A percentile compares a stretch with the other conserved stretches of the same genome.
Evolutionary conservation across 257 asterid genomes (phyloP).

Genomic region (Eustoma russellianum): DNA sequence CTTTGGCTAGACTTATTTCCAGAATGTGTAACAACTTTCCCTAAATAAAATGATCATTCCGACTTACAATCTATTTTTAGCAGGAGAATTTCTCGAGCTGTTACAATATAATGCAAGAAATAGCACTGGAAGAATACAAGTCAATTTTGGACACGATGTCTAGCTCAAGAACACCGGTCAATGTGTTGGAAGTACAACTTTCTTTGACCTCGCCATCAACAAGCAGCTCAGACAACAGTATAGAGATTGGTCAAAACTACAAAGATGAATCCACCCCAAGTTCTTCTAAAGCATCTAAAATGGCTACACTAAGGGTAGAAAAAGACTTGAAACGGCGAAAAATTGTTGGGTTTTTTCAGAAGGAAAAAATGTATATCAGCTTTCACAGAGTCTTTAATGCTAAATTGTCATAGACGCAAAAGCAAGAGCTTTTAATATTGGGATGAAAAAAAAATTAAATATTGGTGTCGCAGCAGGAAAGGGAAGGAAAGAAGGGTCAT

Average conservation of each 20-base stretch:
- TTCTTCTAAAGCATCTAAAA: background rate
- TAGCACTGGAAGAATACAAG: conserved; percentile 28
- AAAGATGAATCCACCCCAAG: background rate
- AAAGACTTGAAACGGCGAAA: conserved; percentile 22
- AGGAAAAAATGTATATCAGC: conserved; percentile 11
- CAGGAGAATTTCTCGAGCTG: conserved; percentile 43
- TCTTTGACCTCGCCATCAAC: conserved; percentile 15
- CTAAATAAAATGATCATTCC: no score
- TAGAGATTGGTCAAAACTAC: conserved; percentile 1
- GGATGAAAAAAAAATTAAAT: no score
- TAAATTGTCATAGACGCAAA: background rate
- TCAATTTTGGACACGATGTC: conserved; percentile 15
- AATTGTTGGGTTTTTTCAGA: conserved; percentile 10
- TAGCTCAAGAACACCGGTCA: conserved; percentile 39
- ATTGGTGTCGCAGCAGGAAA: no score
- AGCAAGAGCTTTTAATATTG: no score
- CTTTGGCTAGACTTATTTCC: no score
- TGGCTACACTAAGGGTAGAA: background rate
- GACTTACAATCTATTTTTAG: background rate
- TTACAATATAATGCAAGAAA: conserved; percentile 28
- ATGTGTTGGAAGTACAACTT: conserved; percentile 32
- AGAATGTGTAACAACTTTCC: no score
- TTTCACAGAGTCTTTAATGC: conserved; percentile 5
- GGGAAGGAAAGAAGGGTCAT: no score
- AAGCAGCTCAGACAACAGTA: conserved; percentile 11